phyloP scores from a whole-genome alignment of 106 monocot genomes.

The Apostasia shenzhenica region DNA sequence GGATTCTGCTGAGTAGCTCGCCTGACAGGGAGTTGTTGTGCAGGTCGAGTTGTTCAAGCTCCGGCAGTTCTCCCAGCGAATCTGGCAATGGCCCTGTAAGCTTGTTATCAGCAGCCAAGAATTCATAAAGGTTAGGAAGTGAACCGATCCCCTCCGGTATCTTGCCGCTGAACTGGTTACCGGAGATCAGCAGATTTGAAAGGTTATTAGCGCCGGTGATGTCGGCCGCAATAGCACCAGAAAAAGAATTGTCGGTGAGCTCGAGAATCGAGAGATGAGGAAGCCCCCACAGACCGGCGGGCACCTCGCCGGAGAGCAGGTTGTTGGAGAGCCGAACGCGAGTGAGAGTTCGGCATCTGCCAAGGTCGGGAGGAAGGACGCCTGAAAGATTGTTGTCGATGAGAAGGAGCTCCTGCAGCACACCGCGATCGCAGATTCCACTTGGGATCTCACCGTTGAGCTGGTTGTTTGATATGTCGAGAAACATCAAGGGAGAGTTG shows the following conservation, averaged over 20 bases:
- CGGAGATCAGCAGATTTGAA: constrained; percentile 23
- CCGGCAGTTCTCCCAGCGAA: constrained; percentile 12
- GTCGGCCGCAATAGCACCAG: constrained; percentile 32
- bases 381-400: constrained; percentile 36
- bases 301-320: constrained; percentile 36
- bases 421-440: constrained; percentile 25
- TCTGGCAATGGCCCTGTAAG: constrained; percentile 28
- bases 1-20: constrained; percentile 18
- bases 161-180: constrained; percentile 34
- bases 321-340: constrained; percentile 41
- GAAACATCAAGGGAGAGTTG: constrained; percentile 17
- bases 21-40: constrained; percentile 40
- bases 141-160: constrained; percentile 32
- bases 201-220: constrained; percentile 28
- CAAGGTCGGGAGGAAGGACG: constrained; percentile 22
- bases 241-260: constrained; percentile 26
- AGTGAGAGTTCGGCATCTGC: constrained; percentile 19
- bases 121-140: constrained; percentile 14
- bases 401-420: constrained; percentile 28
- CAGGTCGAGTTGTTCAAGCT: constrained; percentile 30
- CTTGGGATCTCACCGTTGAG: constrained; percentile 34
- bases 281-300: constrained; percentile 30
- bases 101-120: constrained; percentile 33
- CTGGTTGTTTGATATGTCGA: constrained; percentile 43
- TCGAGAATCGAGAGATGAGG: constrained; percentile 44